phyloP scores from a whole-genome alignment of 2,329 filamentous ascomycete genomes.

The Dactylellina haptotyla region DNA sequence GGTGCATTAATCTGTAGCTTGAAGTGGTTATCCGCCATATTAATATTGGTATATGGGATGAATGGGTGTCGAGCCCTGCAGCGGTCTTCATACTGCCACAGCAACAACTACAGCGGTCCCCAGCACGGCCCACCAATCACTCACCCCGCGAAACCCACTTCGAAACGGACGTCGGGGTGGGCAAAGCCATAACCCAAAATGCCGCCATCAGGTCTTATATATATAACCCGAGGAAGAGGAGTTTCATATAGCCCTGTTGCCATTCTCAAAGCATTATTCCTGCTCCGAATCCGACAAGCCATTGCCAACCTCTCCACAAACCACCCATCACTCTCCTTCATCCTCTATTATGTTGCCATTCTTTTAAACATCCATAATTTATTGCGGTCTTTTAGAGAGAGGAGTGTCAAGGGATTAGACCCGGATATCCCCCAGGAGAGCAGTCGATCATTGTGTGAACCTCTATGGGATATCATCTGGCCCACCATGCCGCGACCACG shows the following conservation, averaged over 20 bases:
- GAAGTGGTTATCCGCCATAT: not conserved
- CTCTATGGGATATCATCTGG: slow-evolving; percentile 14
- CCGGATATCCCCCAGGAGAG: not conserved
- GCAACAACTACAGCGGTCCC: slow-evolving; percentile 22
- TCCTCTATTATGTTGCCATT: slow-evolving; percentile 13
- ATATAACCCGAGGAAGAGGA: slow-evolving; percentile 14
- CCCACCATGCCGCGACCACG: slow-evolving; percentile 1
- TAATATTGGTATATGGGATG: not conserved
- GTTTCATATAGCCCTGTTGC: not conserved
- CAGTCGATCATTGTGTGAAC: slow-evolving; percentile 6
- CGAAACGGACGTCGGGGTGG: not conserved
- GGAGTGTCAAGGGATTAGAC: not conserved
- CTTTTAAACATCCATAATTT: slow-evolving; percentile 15
- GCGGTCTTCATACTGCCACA: slow-evolving; percentile 20
- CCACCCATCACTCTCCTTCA: slow-evolving; percentile 7
- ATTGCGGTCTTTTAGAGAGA: not conserved
- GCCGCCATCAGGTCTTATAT: not conserved
- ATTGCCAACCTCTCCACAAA: slow-evolving; percentile 2
- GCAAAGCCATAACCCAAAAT: not conserved
- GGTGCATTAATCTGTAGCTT: too few species aligned
- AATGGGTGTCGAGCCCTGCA: not conserved
- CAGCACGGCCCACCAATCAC: not conserved
- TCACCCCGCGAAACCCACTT: not conserved
- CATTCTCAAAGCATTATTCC: slow-evolving; percentile 17
- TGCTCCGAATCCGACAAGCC: slow-evolving; percentile 14